Evolutionary conservation across 257 asterid species (phyloP), one percentile per base, ranked within the genome.

Genomic region (Mitragyna speciosa): DNA sequence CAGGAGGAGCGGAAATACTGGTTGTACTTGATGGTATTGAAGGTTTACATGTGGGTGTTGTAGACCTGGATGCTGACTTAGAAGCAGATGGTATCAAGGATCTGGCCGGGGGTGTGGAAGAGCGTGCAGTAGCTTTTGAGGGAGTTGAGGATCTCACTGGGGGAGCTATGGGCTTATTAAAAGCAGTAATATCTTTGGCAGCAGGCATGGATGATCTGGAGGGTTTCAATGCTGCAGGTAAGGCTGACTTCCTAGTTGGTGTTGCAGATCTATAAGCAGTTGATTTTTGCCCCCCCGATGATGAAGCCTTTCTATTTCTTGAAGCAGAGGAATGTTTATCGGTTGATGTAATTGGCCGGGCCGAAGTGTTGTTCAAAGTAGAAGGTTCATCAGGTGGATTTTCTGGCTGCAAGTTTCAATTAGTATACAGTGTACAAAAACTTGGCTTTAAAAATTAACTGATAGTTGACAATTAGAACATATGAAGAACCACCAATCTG

Each of bases 181-280:
- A 84, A 73, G 91, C 86, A 12, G 84, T 31, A 28, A 89, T 22
- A 10, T 91, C 74, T 87, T 94, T 83, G 61, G 91, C 80, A 76
- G 87, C 86, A 73, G 97, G 95, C 6, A 93, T 90, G 39, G 89
- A 86, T 43, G 92, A 61, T 72, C 92, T 87, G 33, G 89, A 85
- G 61, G 91, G 85, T 82, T 84, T 87, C 31, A 85, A 65, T 73
- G 83, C 83, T 74, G 87, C 82, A 77, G 93, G 86, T 80, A 80
- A 73, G 65, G 81, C 72, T 56, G 92, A 74, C 48, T 83, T 85
- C 70, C 89, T 87, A 70, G 89, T 83, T 36, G 97, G 94, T 15
- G 92, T 89, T 77, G 93, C 80, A 70, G 88, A 82, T 86, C 90
- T 84, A 31, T 85, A 48, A 73, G 87, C 71, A 68, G 87, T 69